Evolutionary conservation across 1,284 basidiomycete genomes (phyloP).

Genomic region (Leccinum subfulvum): DNA sequence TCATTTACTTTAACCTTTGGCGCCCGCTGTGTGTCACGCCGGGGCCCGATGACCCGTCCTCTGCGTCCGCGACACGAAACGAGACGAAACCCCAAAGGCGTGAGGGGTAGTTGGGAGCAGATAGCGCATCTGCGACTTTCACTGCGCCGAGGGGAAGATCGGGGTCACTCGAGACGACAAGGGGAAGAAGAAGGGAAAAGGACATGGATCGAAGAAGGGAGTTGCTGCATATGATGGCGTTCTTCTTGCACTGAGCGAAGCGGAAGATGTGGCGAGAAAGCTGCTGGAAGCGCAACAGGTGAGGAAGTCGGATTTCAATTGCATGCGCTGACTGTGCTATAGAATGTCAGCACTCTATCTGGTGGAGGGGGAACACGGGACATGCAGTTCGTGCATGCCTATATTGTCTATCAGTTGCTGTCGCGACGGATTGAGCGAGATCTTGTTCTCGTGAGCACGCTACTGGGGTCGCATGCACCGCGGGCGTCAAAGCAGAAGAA

Average conservation of each 20-base stretch:
- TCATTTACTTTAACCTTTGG: too few species aligned
- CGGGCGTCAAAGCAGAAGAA: constrained; percentile 41
- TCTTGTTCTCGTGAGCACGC: constrained; percentile 72
- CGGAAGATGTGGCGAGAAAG: constrained; percentile 79
- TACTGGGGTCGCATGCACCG: constrained; percentile 46
- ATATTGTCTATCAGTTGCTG: constrained; percentile 83
- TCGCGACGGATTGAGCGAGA: constrained; percentile 86
- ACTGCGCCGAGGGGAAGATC: constrained; percentile 51
- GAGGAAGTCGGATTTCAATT: constrained; percentile 9
- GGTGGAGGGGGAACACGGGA: constrained; percentile 55
- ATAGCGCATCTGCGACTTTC: too few species aligned
- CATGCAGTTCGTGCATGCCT: constrained; percentile 82
- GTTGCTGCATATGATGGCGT: constrained; percentile 84
- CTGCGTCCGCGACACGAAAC: too few species aligned
- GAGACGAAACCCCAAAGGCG: too few species aligned
- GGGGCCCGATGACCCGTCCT: too few species aligned
- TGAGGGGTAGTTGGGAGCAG: too few species aligned
- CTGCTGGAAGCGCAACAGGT: constrained; percentile 81
- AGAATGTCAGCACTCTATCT: constrained; percentile 21
- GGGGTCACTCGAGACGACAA: constrained; percentile 32
- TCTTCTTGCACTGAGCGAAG: constrained; percentile 81
- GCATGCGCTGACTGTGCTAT: constrained; percentile 3
- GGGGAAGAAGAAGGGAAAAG: constrained; percentile 42
- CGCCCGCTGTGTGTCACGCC: too few species aligned
- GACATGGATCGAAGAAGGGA: constrained; percentile 60